phyloP scores from a whole-genome alignment of 2,329 filamentous ascomycete genomes.

The Sporothrix brasiliensis region DNA sequence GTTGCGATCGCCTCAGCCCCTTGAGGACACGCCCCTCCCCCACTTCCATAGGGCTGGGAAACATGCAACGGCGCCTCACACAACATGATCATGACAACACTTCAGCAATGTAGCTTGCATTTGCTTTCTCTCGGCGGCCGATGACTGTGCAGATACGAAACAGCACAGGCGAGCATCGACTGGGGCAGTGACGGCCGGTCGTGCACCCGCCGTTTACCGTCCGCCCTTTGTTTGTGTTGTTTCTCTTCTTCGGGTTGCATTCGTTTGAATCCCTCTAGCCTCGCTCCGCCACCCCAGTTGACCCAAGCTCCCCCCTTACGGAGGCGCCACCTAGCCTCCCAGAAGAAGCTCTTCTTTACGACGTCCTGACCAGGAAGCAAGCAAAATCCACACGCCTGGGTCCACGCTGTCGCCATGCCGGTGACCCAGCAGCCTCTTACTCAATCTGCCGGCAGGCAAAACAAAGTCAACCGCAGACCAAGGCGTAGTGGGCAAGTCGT shows the following conservation, averaged over 20 bases:
- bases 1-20: constrained; percentile 5
- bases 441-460: constrained; percentile 12
- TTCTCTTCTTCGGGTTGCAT: neutral
- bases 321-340: neutral
- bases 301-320: constrained; percentile 13
- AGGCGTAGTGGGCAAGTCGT: no score
- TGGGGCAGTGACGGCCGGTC: constrained; percentile 9
- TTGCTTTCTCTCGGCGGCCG: neutral
- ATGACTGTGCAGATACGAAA: constrained; percentile 26
- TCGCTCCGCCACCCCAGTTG: neutral
- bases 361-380: constrained; percentile 13
- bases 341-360: constrained; percentile 8
- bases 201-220: neutral
- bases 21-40: neutral
- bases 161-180: neutral
- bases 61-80: neutral
- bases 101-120: neutral
- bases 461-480: neutral
- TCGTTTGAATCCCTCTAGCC: neutral
- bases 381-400: neutral
- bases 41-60: constrained; percentile 20
- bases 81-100: neutral
- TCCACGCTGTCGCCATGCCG: neutral
- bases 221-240: neutral
- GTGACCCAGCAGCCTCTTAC: neutral